Evolutionary conservation across 805 yeast genomes (phyloP).

Genomic region (Nematodospora valgi): DNA sequence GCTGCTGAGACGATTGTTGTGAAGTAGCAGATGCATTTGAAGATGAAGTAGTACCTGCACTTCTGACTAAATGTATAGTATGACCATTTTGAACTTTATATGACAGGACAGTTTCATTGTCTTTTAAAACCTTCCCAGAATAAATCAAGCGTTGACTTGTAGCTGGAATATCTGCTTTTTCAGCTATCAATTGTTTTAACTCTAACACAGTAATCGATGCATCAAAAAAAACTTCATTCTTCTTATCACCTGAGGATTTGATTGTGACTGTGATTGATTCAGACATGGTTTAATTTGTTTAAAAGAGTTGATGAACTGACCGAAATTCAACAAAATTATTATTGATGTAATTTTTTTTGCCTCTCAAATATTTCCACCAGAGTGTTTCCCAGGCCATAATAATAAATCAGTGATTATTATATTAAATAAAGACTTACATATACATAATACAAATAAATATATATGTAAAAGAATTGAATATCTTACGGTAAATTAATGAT

Average conservation of each 20-base stretch:
- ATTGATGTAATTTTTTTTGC: background rate
- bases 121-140: conserved; percentile 92
- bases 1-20: conserved; percentile 7
- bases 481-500: no score
- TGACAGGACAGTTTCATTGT: conserved; percentile 64
- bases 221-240: conserved; percentile 61
- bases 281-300: conserved; percentile 10
- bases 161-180: conserved; percentile 61
- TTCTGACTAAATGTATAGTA: conserved; percentile 84
- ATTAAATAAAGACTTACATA: no score
- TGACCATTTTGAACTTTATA: conserved; percentile 86
- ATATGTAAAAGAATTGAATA: no score
- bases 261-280: conserved; percentile 26
- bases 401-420: no score
- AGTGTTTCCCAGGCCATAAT: no score
- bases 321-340: background rate
- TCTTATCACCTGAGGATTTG: conserved; percentile 69
- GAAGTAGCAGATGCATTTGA: conserved; percentile 18
- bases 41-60: conserved; percentile 45
- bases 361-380: no score
- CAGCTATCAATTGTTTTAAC: conserved; percentile 63
- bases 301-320: background rate
- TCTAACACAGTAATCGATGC: conserved; percentile 57
- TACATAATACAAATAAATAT: no score
- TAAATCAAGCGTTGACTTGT: conserved; percentile 86